Conservation (phyloP, 1,284 basidiomycete species). For the Cystobasidium slooffiae region DNA sequence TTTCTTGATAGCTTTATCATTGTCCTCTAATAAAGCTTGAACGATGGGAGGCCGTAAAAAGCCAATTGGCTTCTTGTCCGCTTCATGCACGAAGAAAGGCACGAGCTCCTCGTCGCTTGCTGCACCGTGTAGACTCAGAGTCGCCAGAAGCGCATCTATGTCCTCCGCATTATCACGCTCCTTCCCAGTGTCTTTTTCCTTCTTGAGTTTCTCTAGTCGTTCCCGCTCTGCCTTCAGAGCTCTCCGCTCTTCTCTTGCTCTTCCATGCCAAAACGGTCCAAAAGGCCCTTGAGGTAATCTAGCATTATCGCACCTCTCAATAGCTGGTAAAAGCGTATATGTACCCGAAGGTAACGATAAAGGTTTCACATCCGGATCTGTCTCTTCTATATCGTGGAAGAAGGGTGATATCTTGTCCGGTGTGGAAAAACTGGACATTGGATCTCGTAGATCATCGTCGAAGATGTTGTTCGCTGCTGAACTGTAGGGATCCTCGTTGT, state of each 20-base stretch:
- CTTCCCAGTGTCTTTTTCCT: slow-evolving; percentile 39
- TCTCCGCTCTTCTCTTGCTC: not conserved
- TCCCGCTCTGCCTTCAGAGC: slow-evolving; percentile 5
- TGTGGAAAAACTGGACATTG: slow-evolving; percentile 13
- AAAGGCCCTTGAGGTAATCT: slow-evolving; percentile 47
- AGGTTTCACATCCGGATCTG: slow-evolving; percentile 26
- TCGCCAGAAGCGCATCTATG: slow-evolving; percentile 22
- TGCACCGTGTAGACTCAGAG: slow-evolving; percentile 21
- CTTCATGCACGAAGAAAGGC: slow-evolving; percentile 19
- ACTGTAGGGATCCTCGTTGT: slow-evolving; percentile 15
- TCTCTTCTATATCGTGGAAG: slow-evolving; percentile 43
- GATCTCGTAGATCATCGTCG: slow-evolving; percentile 24
- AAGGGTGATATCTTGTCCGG: slow-evolving; percentile 32
- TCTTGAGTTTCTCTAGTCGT: slow-evolving; percentile 6
- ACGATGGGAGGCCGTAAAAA: slow-evolving; percentile 50
- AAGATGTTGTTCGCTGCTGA: slow-evolving; percentile 20
- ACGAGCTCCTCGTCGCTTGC: slow-evolving; percentile 21
- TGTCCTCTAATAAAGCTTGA: slow-evolving; percentile 45
- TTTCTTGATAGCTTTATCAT: slow-evolving; percentile 28
- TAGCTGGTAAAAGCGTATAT: slow-evolving; percentile 49
- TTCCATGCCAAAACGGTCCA: slow-evolving; percentile 29
- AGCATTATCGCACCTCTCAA: slow-evolving; percentile 49
- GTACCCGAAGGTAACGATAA: slow-evolving; percentile 46
- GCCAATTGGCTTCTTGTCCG: slow-evolving; percentile 49
- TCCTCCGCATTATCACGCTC: not conserved